Percentiles rank a stretch among this genome's conserved stretches.
Conservation (phyloP, 2,329 filamentous ascomycete species). For the Pseudocercospora pini-densiflorae region DNA sequence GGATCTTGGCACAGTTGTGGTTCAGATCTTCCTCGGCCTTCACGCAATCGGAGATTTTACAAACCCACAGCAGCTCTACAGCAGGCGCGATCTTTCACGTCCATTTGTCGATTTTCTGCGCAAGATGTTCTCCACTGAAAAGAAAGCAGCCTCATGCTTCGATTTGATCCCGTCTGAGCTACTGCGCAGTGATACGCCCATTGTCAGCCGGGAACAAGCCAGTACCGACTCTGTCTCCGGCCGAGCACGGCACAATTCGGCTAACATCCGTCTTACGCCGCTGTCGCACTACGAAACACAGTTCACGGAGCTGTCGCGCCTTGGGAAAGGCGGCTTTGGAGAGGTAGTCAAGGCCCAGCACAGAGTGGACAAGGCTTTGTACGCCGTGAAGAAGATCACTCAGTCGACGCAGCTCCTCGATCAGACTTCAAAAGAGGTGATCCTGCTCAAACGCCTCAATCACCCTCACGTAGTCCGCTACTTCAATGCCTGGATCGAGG, state of each 20-base stretch:
- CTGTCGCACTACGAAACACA: conserved; percentile 83
- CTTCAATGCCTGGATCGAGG: conserved; percentile 93
- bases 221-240: conserved; percentile 32
- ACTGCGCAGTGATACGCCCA: conserved; percentile 54
- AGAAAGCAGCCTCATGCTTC: conserved; percentile 84
- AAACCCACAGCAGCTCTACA: conserved; percentile 75
- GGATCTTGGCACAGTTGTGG: conserved; percentile 88
- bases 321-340: conserved; percentile 94
- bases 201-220: conserved; percentile 34
- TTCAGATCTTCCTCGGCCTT: conserved; percentile 93
- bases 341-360: conserved; percentile 95
- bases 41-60: conserved; percentile 76
- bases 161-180: conserved; percentile 65
- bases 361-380: conserved; percentile 89
- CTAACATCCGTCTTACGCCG: conserved; percentile 32
- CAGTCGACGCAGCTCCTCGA: conserved; percentile 74
- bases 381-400: conserved; percentile 96
- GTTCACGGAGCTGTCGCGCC: conserved; percentile 84
- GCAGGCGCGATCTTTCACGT: conserved; percentile 71
- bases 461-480: conserved; percentile 89
- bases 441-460: conserved; percentile 87
- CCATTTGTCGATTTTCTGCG: conserved; percentile 78
- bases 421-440: conserved; percentile 82
- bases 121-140: conserved; percentile 85
- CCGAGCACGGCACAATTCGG: conserved; percentile 40